Evolutionary conservation across 805 yeast genomes (phyloP).

Genomic region (Geotrichum ghanense): DNA sequence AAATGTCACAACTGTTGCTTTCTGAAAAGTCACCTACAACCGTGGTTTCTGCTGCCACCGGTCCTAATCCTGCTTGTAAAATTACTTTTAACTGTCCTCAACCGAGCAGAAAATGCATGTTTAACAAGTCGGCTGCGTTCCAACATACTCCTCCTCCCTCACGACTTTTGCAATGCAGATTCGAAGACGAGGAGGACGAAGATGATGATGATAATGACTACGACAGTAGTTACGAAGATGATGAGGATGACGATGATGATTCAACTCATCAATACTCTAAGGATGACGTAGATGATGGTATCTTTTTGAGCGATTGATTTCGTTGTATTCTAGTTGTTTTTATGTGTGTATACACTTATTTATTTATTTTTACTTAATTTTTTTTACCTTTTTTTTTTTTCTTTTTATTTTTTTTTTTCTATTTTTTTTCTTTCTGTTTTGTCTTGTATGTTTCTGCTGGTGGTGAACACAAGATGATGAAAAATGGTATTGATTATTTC

Average conservation of each 20-base stretch:
- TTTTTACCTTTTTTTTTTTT: not conserved
- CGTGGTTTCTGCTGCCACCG: not conserved
- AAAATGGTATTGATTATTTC: too few relatives aligned
- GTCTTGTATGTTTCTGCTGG: too few relatives aligned
- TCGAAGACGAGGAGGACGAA: not conserved
- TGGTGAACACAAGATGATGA: too few relatives aligned
- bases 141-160: conserved; percentile 1
- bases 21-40: not conserved
- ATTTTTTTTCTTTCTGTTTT: too few relatives aligned
- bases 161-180: not conserved
- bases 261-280: not conserved
- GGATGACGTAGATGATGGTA: not conserved
- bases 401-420: too few relatives aligned
- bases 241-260: not conserved
- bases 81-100: not conserved
- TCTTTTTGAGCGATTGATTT: not conserved
- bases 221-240: not conserved
- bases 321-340: not conserved
- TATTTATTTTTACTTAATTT: not conserved
- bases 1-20: not conserved
- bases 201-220: not conserved
- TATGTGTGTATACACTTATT: too few relatives aligned
- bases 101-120: not conserved
- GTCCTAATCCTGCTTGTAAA: not conserved
- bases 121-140: not conserved